phyloP scores from a whole-genome alignment of 1,284 basidiomycete genomes.

The Phaffia rhodozyma region DNA sequence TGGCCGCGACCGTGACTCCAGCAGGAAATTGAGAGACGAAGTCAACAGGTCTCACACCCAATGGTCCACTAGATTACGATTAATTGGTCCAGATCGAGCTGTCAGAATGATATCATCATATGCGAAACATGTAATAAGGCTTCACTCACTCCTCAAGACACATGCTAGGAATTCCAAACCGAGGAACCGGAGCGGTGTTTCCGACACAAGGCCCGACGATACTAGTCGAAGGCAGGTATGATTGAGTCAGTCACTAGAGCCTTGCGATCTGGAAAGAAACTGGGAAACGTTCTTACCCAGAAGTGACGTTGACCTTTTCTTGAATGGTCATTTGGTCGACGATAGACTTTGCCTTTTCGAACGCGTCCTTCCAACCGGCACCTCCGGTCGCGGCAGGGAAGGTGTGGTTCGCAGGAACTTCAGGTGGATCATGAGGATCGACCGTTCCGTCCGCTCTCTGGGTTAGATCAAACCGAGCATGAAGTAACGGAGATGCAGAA shows the following conservation, averaged over 20 bases:
- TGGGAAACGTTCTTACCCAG: neutral
- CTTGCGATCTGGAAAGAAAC: neutral
- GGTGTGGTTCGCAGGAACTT: constrained; percentile 2
- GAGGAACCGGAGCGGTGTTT: constrained; percentile 39
- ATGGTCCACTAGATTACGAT: neutral
- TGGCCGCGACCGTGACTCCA: constrained; percentile 38
- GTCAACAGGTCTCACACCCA: constrained; percentile 5
- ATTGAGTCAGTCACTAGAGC: neutral
- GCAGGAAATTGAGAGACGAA: constrained; percentile 27
- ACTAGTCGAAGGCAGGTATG: neutral
- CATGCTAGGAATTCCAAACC: constrained; percentile 45
- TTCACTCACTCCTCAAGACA: constrained; percentile 43
- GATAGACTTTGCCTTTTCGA: constrained; percentile 29
- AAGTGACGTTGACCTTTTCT: constrained; percentile 33
- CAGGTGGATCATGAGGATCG: constrained; percentile 6
- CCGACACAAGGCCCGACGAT: constrained; percentile 48
- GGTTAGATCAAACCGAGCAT: neutral
- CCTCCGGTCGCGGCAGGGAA: constrained; percentile 4
- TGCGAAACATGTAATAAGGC: neutral
- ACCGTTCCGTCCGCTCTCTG: neutral
- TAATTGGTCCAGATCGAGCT: no score
- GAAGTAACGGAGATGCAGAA: neutral
- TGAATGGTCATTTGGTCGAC: constrained; percentile 37
- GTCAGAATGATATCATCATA: neutral
- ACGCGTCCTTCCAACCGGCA: constrained; percentile 23